These are phyloP conservation scores for Ilex asprella DNA, from an alignment of 257 asterid species.

Conservation along the genomic window DNA sequence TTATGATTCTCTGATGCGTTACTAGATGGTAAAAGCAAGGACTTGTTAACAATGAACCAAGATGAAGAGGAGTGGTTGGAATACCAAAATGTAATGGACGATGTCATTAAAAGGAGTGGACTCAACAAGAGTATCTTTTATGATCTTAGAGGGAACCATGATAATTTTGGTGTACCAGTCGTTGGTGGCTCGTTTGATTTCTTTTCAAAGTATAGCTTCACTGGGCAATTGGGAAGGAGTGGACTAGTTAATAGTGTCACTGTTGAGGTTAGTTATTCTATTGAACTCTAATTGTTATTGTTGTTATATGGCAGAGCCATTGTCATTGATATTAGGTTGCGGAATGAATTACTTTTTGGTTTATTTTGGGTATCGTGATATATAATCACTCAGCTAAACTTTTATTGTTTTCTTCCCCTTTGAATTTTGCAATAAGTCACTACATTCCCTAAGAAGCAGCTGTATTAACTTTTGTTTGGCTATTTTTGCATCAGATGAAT, in stretches of 20 bases:
- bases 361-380: too few species aligned
- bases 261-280: slow-evolving; percentile 47
- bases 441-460: not conserved
- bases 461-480: not conserved
- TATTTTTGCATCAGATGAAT: too few species aligned
- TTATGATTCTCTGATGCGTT: slow-evolving; percentile 8
- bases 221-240: slow-evolving; percentile 47
- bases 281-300: slow-evolving; percentile 3
- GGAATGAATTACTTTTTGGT: not conserved
- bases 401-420: too few species aligned
- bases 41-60: slow-evolving; percentile 69
- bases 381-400: too few species aligned
- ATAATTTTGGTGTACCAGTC: slow-evolving; percentile 76
- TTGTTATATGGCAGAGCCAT: not conserved
- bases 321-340: not conserved
- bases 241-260: slow-evolving; percentile 59
- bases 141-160: slow-evolving; percentile 96
- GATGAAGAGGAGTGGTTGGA: slow-evolving; percentile 86
- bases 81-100: slow-evolving; percentile 66
- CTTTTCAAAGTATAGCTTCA: slow-evolving; percentile 71
- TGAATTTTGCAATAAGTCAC: too few species aligned
- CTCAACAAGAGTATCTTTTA: slow-evolving; percentile 54
- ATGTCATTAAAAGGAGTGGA: slow-evolving; percentile 66
- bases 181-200: slow-evolving; percentile 63
- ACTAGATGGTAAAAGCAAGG: slow-evolving; percentile 96